Conservation (phyloP, 768 basidiomycete genomes). For the Hericium erinaceus region DNA sequence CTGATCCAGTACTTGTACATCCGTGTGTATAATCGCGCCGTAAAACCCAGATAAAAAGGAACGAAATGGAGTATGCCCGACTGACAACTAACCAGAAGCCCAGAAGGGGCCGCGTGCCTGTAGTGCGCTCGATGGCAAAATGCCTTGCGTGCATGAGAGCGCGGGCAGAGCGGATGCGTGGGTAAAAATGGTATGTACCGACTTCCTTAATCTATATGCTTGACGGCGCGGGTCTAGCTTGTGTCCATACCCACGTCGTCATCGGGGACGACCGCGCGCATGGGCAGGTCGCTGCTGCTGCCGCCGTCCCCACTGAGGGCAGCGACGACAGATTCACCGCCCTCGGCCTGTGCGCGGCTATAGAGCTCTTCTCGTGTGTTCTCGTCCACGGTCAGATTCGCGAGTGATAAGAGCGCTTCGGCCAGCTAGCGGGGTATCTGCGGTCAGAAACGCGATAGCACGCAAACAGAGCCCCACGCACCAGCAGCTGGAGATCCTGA, state of each 20-base stretch:
- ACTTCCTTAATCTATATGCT: not conserved
- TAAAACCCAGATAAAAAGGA: not conserved
- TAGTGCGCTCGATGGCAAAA: too few species aligned
- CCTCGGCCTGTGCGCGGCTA: conserved; percentile 38
- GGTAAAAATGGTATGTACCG: not conserved
- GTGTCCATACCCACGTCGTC: conserved; percentile 12
- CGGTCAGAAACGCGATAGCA: not conserved
- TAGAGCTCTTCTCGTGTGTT: conserved; percentile 43
- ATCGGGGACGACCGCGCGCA: not conserved
- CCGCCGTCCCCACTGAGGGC: conserved; percentile 10
- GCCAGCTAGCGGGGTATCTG: conserved; percentile 28
- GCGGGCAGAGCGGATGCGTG: not conserved
- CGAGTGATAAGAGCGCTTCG: conserved; percentile 50
- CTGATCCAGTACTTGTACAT: not conserved
- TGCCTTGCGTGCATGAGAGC: not conserved
- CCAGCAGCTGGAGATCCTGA: conserved; percentile 15
- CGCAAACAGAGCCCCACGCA: not conserved
- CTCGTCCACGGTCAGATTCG: conserved; percentile 45
- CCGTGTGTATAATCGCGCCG: not conserved
- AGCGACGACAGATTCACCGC: conserved; percentile 29
- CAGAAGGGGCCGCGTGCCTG: too few species aligned
- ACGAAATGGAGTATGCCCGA: not conserved
- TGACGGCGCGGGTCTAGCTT: conserved; percentile 6
- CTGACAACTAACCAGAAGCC: not conserved
- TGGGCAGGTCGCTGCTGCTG: not conserved